Percentiles rank a stretch among this genome's conserved stretches.
Conservation (phyloP, 2,329 filamentous ascomycete genomes). For the Alternaria sp. region DNA sequence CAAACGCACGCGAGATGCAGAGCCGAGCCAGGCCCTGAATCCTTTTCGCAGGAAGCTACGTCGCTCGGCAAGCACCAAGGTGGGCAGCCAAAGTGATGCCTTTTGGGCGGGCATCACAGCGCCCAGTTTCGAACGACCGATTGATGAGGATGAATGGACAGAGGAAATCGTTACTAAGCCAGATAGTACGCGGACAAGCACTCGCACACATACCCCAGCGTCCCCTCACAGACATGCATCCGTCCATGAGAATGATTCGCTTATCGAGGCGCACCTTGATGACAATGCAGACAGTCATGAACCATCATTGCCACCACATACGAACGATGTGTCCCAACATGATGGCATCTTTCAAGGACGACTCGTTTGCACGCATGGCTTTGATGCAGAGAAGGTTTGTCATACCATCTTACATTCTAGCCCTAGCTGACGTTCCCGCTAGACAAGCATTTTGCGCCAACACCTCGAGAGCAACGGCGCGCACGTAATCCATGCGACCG, state of each 20-base stretch:
- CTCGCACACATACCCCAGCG: conserved; percentile 15
- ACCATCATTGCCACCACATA: not conserved
- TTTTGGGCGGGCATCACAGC: conserved; percentile 91
- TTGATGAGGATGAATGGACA: conserved; percentile 43
- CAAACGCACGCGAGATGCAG: conserved; percentile 42
- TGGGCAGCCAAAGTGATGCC: conserved; percentile 78
- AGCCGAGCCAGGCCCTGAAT: conserved; percentile 51
- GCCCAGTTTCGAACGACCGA: conserved; percentile 33
- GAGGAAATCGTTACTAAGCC: conserved; percentile 34
- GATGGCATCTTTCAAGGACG: conserved; percentile 53
- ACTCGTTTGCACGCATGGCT: conserved; percentile 52
- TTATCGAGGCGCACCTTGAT: conserved; percentile 20
- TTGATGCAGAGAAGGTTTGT: conserved; percentile 51
- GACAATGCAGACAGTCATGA: conserved; percentile 20
- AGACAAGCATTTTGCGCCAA: conserved; percentile 44
- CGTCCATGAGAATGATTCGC: conserved; percentile 10
- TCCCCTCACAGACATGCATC: conserved; percentile 5
- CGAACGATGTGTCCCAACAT: conserved; percentile 48
- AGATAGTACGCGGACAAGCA: conserved; percentile 19
- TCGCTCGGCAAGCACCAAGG: conserved; percentile 83
- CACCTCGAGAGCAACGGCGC: conserved; percentile 46
- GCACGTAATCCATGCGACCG: conserved; percentile 30
- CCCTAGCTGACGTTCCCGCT: conserved; percentile 25
- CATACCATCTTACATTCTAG: conserved; percentile 1
- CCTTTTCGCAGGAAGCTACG: conserved; percentile 75